Conservation (phyloP, 805 yeast species). For the Kluyveromyces nonfermentans region DNA sequence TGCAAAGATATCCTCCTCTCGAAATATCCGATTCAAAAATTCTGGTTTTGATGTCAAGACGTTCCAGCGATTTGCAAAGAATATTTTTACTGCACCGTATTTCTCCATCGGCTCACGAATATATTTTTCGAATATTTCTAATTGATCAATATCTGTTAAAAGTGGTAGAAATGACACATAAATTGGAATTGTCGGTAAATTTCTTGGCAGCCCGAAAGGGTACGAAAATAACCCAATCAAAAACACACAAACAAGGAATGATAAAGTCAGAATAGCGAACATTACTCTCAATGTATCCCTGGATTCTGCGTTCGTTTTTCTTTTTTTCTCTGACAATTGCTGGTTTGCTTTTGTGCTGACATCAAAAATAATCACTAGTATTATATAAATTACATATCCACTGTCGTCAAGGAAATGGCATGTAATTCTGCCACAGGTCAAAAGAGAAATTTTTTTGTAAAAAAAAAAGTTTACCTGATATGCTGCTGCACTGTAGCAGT, state of each 20-base stretch:
- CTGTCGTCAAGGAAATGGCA: not conserved
- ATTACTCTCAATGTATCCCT: too few species aligned
- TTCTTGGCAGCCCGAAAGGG: conserved; percentile 27
- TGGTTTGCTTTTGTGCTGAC: not conserved
- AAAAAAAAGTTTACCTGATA: too few species aligned
- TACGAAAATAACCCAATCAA: not conserved
- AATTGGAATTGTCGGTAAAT: conserved; percentile 54
- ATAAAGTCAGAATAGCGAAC: not conserved
- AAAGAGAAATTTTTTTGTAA: too few species aligned
- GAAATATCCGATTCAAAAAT: conserved; percentile 36
- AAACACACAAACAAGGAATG: too few species aligned
- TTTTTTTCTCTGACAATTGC: too few species aligned
- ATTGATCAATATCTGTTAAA: conserved; percentile 38
- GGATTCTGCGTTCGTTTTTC: too few species aligned
- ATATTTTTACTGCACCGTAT: conserved; percentile 50
- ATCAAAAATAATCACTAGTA: not conserved
- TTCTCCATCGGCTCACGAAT: conserved; percentile 37
- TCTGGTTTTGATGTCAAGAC: conserved; percentile 43
- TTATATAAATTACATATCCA: not conserved
- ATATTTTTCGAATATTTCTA: conserved; percentile 35
- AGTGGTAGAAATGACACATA: conserved; percentile 44
- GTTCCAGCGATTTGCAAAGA: conserved; percentile 56
- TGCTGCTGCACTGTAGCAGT: too few species aligned
- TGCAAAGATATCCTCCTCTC: conserved; percentile 41
- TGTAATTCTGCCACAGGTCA: not conserved